Conservation (phyloP, 352 stramenopile genomes). For the Phytophthora tubulina region DNA sequence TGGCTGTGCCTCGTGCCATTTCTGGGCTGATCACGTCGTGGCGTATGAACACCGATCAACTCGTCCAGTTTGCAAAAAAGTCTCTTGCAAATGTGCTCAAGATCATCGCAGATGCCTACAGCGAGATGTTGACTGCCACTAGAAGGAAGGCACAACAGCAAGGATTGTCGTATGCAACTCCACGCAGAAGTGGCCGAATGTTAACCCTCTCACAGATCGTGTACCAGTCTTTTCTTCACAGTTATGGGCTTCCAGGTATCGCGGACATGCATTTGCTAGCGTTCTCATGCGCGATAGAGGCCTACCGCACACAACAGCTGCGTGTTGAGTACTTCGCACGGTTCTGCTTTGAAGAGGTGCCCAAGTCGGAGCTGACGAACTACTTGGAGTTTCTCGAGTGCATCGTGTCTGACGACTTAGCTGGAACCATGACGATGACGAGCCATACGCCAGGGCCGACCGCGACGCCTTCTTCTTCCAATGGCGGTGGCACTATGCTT, state of each 20-base stretch:
- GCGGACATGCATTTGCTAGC: conserved; percentile 85
- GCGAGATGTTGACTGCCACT: conserved; percentile 72
- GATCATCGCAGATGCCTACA: conserved; percentile 79
- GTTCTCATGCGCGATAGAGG: conserved; percentile 76
- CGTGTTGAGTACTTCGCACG: conserved; percentile 81
- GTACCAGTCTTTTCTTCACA: conserved; percentile 86
- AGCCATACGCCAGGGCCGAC: conserved; percentile 13
- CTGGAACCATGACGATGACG: conserved; percentile 22
- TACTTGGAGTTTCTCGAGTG: conserved; percentile 85
- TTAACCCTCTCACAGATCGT: conserved; percentile 77
- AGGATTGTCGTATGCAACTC: conserved; percentile 27
- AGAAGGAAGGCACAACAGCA: conserved; percentile 57
- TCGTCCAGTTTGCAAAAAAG: conserved; percentile 84
- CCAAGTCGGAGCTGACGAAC: conserved; percentile 58
- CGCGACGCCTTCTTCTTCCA: conserved; percentile 14
- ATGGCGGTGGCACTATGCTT: background rate
- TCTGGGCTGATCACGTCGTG: conserved; percentile 80
- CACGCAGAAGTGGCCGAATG: conserved; percentile 37
- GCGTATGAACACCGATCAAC: conserved; percentile 86
- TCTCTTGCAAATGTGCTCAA: conserved; percentile 69
- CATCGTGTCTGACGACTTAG: conserved; percentile 67
- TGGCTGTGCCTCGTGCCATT: conserved; percentile 67
- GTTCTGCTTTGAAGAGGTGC: conserved; percentile 81
- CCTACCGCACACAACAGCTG: conserved; percentile 70
- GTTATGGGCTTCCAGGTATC: conserved; percentile 79